Evolutionary conservation across 31 red algal species (phyloP), one percentile per base, ranked within the genome.

Genomic region (Endocladia muricata): DNA sequence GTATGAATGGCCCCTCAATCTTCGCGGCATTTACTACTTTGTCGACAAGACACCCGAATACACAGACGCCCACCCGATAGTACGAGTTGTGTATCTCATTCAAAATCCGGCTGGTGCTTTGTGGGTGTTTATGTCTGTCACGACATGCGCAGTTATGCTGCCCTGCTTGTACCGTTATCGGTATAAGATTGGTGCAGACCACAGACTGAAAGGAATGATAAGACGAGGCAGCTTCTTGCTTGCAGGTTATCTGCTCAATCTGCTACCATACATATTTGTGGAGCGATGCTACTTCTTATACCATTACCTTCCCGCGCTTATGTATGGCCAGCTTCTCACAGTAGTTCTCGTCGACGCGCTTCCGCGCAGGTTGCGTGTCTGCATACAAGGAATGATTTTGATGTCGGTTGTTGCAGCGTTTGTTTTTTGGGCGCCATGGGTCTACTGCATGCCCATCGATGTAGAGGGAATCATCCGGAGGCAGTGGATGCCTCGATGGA

Each of bases 241-340:
- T 11, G 67, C 82, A 2, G 95, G 87, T 1, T 98, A 86, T 76
- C 31, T 86, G 15, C 37, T 91, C 23, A 98, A 98, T 44, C 67
- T 98, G 5, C 32, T 91, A 68, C 95, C 95, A 23, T 98, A 94
- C 82, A 78, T 98, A 36, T 75, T 74, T 29, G 90, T 98, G 33
- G 67, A 86, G 52, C 60, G 95, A 1, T 83, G 85, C 40, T 84
- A 81, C 29, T 98, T 98, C 64, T 49, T 94, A 17, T 98, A 98
- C 78, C 95, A 98, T 58, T 98, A 98, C 70, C 39, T 98, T 60
- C 94, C 94, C 1, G 90, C 89, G n/a, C 70, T 97, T 37, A 82
- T 55, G 9, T 92, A 97, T 43, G 94, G 79, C 1, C 61, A 84
- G 67, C 48, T 97, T 42, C 44, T 91, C 9, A 29, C 64, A 21